Base-by-base conservation (phyloP, 2,329 filamentous ascomycete genomes). In the Cercospora citrullina region DNA sequence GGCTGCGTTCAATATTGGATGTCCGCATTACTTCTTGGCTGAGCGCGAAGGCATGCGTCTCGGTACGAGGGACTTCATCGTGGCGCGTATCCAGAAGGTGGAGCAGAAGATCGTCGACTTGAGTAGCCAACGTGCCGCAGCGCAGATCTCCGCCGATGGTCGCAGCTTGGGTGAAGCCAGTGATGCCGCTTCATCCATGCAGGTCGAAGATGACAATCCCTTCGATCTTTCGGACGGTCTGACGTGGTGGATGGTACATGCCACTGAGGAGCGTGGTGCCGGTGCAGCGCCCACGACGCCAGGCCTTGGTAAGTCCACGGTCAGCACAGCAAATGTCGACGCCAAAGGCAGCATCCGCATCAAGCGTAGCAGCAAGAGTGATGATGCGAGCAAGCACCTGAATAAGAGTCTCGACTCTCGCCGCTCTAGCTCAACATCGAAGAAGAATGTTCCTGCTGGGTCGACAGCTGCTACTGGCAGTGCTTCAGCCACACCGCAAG, bases 1-100 rank as follows among this genome's bases (percentile, higher is more conserved):
- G 95, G 95, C 95, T 5, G 95, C 95, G 0, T 99, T 99, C 85
- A 99, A 99, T 75, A 92, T 99, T 33, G 94, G 94, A 1, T 96
- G 94, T 68, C 95, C 95, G 8, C 95, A 99, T 79, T 98, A 95
- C 81, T 99, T 99, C 82, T 85, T 99, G 2, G 91, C 93, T 39
- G 95, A 99, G 79, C 91, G 96, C 78, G 94, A 98, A 74, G 86
- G 86, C 1, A 96, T 99, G 80, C 90, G 92, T 69, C 84, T 99
- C 5, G 88, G 90, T 31, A 90, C 89, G 59, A 87, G 94, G 39
- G 95, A 99, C 77, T 99, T 95, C 93, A 88, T 99, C n/a, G 90
- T 99, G 7, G 95, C 95, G 8, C 90, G 95, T 16, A 98, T 99
- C 67, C 89, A 89, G 12, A 93, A 92, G 71, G 89, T 98, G 23